Base-by-base conservation (phyloP, 306 rosid genomes). In the Cicer yamashitae region DNA sequence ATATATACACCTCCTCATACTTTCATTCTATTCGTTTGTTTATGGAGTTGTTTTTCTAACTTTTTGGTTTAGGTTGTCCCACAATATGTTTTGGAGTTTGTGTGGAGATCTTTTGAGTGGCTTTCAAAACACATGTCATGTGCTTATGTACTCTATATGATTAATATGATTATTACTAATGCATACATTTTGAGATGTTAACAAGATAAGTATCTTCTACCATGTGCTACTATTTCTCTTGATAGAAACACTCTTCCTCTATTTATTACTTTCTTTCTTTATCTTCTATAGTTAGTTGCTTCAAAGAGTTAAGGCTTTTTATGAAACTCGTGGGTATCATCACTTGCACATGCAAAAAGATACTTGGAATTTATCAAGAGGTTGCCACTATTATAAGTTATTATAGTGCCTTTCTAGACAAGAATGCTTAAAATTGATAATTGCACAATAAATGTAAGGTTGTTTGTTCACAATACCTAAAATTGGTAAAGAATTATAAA, bases 91-190 rank as follows among this genome's bases (percentile, higher is more conserved):
- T 75, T 84, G 81, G 70, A 75, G 72, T 81, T 88, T 84, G 76
- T 75, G 77, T 77, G 83, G 68, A 13, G 45, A 65, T 76, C 45
- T 70, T 57, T 66, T 75, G 79, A 83, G 82, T 83, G 85, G 40
- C 73, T 65, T 76, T 78, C 79, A 75, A 70, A 67, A 76, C 80
- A 76, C 72, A 40, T 83, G 74, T 54, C 86, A 80, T 82, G 81
- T 82, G 90, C 67, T 72, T 65, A 14, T 83, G 72, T 78, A 62
- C 61, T 75, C 62, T 46, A 25, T 25, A 25, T 30, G 34, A 30
- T 30, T 30, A 30, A 30, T 30, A 73, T 77, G 67, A 67, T 80
- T 57, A 63, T 81, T 53, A 67, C 58, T 59, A 58, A 37, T 41
- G 10, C 38, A 57, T 54, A 10, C 22, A 72, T 67, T 75, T 69